Base-by-base conservation (phyloP, 2,329 filamentous ascomycete species). In the Botrytis fragariae region DNA sequence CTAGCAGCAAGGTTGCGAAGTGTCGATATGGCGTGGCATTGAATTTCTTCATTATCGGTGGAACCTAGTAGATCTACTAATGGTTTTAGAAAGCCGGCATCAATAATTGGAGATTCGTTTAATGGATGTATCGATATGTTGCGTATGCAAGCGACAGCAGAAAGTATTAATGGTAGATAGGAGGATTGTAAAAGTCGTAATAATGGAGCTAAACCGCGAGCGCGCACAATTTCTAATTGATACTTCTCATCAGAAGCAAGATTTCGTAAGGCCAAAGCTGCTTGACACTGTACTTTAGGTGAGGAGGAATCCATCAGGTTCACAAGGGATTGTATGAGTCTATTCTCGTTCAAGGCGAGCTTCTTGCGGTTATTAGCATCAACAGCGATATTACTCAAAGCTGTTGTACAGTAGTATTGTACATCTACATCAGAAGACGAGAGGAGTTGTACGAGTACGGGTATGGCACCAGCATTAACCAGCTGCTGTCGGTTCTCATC, bases 381-480 rank as follows among this genome's bases (percentile, higher is more conserved):
- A 71, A 99, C 96, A 10, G 96, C 96, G 78, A 99, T 99, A 83
- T 99, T 99, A 87, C 95, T 98, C 74, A 99, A 89, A 20, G 96
- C 96, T 7, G 96, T 99, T 29, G 96, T 99, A 85, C 96, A 99
- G 84, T 99, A 99, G 84, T 99, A 99, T 84, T 99, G 96, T 45
- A 99, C 96, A 81, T 99, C 96, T 77, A 98, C 95, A 80, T 99
- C 96, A 74, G 92, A 86, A 39, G 96, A 98, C 14, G 93, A 94
- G 63, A 99, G 90, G 37, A 99, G 90, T 81, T 98, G 94, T 59
- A 99, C 96, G 39, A 99, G 90, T 14, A 99, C 95, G 8, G 96
- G 96, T 77, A 99, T 98, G n/a, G 96, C 96, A 76, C 95, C 95
- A 63, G 96, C 96, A 77, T 97, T 97, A 77, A 99, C 96, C 42